Evolutionary conservation across 2,329 filamentous ascomycete genomes (phyloP), one percentile per base, ranked within the genome.

Genomic region (Akanthomyces dipterigenus): DNA sequence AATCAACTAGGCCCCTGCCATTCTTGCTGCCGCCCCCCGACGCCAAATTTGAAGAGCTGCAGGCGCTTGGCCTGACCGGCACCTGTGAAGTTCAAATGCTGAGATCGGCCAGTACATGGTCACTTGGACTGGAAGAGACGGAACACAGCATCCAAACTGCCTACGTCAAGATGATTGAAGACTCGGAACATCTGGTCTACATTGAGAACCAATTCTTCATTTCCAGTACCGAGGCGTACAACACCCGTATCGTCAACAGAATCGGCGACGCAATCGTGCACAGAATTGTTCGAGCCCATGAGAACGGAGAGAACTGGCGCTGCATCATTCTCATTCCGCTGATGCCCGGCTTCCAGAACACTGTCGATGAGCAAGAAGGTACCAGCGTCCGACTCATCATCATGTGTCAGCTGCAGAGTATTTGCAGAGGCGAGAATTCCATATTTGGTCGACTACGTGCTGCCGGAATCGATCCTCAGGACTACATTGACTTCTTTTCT

Each of bases 171-270:
- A 86, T 96, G 79, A 99, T 99, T 67, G 88, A 95, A 66, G 89
- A 93, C 65, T 97, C 92, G 1, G 91, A 99, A 53, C 95, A 98
- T 73, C 96, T 97, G 69, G 91, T 98, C 56, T 98, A 99, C 75
- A 96, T 98, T 66, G 95, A 99, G 73, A 99, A 99, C 71, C 95
- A 99, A 71, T 99, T 98, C 76, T 99, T 96, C 78, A 90, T 99
- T 73, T 96, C 91, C 40, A 96, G 91, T 66, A 95, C 90, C 55
- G 89, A 95, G 69, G 92, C 93, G 5, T 87, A 96, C 67, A 90
- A 89, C 57, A 90, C 89, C 14, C 91, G 88, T 71, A 95, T 99
- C 65, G 84, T 91, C 72, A 99, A 99, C 73, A 87, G 88, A 66
- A 97, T 99, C 67, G 93, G 93, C 55, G 93, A 98, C 75, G 93